These are phyloP conservation scores for Puccinia triticina DNA, from an alignment of 1,284 basidiomycete genomes.

Conservation along the genomic window DNA sequence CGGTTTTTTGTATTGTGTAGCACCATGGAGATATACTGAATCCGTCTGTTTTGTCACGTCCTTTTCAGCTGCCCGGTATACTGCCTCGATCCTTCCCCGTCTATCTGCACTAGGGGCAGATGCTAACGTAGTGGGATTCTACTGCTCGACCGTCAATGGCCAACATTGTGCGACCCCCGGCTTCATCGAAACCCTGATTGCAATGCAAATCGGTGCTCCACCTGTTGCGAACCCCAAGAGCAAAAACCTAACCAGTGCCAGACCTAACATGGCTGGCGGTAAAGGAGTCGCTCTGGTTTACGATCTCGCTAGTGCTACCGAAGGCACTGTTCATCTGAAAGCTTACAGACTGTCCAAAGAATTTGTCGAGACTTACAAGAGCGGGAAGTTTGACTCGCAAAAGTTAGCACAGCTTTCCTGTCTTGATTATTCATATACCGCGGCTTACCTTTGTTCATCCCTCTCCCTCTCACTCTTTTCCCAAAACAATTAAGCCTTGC, in stretches of 20 bases:
- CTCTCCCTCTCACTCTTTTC: constrained; percentile 1
- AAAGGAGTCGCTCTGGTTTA: constrained; percentile 50
- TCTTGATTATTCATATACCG: constrained; percentile 45
- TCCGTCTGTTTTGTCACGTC: neutral
- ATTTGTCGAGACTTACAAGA: constrained; percentile 84
- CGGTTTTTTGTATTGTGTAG: neutral
- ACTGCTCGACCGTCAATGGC: constrained; percentile 73
- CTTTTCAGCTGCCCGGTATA: constrained; percentile 66
- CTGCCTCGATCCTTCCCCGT: constrained; percentile 79
- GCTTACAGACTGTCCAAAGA: constrained; percentile 83
- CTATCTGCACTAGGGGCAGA: constrained; percentile 90
- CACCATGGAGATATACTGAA: neutral
- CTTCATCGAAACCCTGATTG: constrained; percentile 87
- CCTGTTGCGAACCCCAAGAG: constrained; percentile 68
- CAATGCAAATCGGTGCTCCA: constrained; percentile 75
- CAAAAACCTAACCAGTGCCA: constrained; percentile 23
- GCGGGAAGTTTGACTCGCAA: constrained; percentile 80
- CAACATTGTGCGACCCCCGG: constrained; percentile 71
- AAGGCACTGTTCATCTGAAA: constrained; percentile 85
- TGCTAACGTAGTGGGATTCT: constrained; percentile 93
- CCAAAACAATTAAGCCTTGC: constrained; percentile 68
- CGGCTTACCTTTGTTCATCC: neutral
- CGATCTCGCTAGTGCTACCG: constrained; percentile 67
- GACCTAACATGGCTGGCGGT: constrained; percentile 48
- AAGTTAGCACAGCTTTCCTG: constrained; percentile 65